phyloP scores from a whole-genome alignment of 495 filamentous ascomycete genomes.

The Thermothielavioides terrestris region DNA sequence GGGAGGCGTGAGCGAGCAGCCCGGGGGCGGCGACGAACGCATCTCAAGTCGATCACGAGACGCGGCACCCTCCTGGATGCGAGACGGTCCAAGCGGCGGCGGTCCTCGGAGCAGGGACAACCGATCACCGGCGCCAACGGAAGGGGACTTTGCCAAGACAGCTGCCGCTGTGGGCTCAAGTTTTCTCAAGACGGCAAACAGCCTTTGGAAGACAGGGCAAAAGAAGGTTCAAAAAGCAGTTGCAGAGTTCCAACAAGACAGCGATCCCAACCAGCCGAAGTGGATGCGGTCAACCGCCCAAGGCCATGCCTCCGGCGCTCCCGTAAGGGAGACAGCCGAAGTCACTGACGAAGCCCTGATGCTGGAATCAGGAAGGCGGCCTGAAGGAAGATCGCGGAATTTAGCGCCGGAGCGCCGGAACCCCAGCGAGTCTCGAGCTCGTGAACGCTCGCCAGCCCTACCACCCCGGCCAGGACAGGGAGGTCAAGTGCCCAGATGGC shows the following conservation, averaged over 20 bases:
- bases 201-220: constrained; percentile 85
- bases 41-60: constrained; percentile 28
- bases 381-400: constrained; percentile 30
- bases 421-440: constrained; percentile 21
- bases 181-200: constrained; percentile 87
- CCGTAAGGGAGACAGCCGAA: constrained; percentile 14
- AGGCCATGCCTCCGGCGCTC: constrained; percentile 17
- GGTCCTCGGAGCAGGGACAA: constrained; percentile 44
- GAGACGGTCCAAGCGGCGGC: constrained; percentile 24
- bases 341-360: constrained; percentile 87
- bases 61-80: constrained; percentile 31
- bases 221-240: constrained; percentile 95
- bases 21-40: constrained; percentile 18
- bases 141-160: constrained; percentile 69
- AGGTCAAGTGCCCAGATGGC: constrained; percentile 34
- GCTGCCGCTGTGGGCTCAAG: constrained; percentile 76
- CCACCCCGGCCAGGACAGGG: constrained; percentile 20
- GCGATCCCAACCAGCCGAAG: constrained; percentile 77
- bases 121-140: constrained; percentile 50
- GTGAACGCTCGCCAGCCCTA: constrained; percentile 41
- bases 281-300: constrained; percentile 76
- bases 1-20: constrained; percentile 16
- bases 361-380: constrained; percentile 60
- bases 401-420: constrained; percentile 17
- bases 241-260: constrained; percentile 69